Evolutionary conservation across 2,329 filamentous ascomycete species (phyloP).

Genomic region (Pseudonectria foliicola): DNA sequence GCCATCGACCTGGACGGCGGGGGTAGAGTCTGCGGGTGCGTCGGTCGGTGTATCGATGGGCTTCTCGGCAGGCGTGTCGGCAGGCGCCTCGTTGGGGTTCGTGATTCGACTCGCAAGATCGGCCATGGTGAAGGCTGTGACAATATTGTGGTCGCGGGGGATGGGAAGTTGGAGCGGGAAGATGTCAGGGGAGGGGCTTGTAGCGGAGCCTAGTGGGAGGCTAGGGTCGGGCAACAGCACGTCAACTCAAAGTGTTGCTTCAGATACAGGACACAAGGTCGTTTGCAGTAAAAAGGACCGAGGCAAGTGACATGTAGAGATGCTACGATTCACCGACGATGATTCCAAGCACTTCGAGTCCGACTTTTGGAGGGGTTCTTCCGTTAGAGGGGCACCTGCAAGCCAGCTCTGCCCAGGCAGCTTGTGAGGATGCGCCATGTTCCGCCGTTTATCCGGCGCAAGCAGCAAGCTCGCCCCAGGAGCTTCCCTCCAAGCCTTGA

Average conservation of each 20-base stretch:
- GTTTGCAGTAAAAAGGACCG: constrained; percentile 10
- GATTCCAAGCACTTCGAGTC: constrained; percentile 5
- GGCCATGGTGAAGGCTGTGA: constrained; percentile 29
- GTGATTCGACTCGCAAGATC: constrained; percentile 47
- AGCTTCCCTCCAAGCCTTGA: not conserved
- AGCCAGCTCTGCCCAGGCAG: constrained; percentile 6
- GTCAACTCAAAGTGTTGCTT: not conserved
- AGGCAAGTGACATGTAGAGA: constrained; percentile 7
- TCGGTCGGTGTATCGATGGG: constrained; percentile 14
- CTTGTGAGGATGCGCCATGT: constrained; percentile 1
- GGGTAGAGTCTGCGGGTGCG: constrained; percentile 13
- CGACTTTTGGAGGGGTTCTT: constrained; percentile 25
- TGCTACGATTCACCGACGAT: too few species aligned
- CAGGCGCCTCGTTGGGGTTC: constrained; percentile 30
- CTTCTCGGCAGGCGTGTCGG: constrained; percentile 13
- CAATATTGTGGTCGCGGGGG: constrained; percentile 2
- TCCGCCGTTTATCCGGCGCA: constrained; percentile 26
- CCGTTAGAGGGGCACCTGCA: constrained; percentile 23
- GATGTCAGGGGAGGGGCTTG: constrained; percentile 7
- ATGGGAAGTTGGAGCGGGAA: constrained; percentile 5
- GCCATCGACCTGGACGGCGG: constrained; percentile 27
- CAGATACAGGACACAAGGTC: not conserved
- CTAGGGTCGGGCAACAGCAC: too few species aligned
- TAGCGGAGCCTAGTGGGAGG: constrained; percentile 2
- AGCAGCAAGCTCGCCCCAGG: constrained; percentile 1